Evolutionary conservation across 768 basidiomycete genomes (phyloP).

Genomic region (Termitomyces sp.): DNA sequence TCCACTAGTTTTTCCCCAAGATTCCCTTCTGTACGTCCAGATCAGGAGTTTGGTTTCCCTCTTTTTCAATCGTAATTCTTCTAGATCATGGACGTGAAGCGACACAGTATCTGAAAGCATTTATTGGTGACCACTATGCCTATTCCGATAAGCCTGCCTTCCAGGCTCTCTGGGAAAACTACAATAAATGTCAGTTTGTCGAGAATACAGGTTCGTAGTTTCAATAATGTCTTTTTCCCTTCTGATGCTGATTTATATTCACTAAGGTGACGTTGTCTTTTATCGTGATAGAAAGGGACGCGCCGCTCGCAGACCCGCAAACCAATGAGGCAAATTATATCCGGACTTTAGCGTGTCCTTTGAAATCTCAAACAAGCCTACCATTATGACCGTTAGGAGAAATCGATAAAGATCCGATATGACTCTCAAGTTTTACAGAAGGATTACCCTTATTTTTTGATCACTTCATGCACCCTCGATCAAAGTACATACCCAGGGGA

Average conservation of each 20-base stretch:
- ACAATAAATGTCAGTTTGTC: slow-evolving; percentile 53
- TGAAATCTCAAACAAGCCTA: background rate
- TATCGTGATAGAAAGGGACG: slow-evolving; percentile 3
- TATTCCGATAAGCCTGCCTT: slow-evolving; percentile 33
- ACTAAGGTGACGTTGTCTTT: background rate
- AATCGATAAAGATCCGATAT: no score
- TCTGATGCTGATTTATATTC: background rate
- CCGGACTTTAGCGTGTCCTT: background rate
- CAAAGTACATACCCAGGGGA: no score
- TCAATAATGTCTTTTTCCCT: background rate
- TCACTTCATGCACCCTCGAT: no score
- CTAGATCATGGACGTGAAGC: slow-evolving; percentile 47
- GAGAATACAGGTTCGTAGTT: slow-evolving; percentile 43
- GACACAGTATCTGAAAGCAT: slow-evolving; percentile 40
- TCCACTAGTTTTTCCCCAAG: slow-evolving; percentile 50
- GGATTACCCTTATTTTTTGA: background rate
- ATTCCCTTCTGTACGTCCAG: slow-evolving; percentile 47
- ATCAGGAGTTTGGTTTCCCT: background rate
- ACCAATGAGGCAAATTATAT: background rate
- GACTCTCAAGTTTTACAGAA: background rate
- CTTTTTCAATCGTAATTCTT: background rate
- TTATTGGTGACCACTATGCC: slow-evolving; percentile 47
- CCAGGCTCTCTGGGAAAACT: slow-evolving; percentile 47
- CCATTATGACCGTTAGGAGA: no score
- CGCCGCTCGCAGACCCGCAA: background rate